These are phyloP conservation scores for Penicillium crystallinum DNA, from an alignment of 495 filamentous ascomycete genomes.

Conservation along the genomic window DNA sequence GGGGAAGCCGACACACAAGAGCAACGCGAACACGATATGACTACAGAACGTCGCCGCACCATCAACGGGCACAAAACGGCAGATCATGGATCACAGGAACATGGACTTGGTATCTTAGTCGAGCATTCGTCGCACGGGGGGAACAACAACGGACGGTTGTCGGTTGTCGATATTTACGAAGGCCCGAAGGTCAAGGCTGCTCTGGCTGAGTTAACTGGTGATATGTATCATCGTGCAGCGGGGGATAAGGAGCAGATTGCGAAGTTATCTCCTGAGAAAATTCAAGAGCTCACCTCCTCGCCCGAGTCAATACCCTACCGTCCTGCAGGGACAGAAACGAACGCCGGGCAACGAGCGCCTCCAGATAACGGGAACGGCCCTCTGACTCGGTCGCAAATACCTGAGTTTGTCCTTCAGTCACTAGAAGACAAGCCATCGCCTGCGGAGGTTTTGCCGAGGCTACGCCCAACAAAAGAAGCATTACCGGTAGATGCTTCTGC, in stretches of 20 bases:
- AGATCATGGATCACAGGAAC: conserved; percentile 1
- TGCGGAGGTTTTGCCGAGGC: conserved; percentile 15
- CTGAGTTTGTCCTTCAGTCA: conserved; percentile 12
- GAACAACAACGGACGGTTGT: conserved; percentile 1
- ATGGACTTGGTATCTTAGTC: conserved; percentile 23
- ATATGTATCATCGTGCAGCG: conserved; percentile 4
- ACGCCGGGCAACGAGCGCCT: conserved; percentile 19
- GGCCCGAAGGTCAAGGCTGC: conserved; percentile 17
- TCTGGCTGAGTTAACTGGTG: conserved; percentile 17
- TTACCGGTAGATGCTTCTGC: conserved; percentile 22
- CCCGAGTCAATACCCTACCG: conserved; percentile 48
- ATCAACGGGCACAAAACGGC: background rate
- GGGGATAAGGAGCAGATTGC: conserved; percentile 40
- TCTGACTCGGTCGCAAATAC: conserved; percentile 8
- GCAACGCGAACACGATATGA: background rate
- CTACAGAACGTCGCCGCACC: background rate
- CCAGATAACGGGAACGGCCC: conserved; percentile 18
- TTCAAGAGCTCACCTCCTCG: conserved; percentile 52
- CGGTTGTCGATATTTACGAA: conserved; percentile 18
- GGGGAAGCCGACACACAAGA: background rate
- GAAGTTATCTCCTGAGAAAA: conserved; percentile 49
- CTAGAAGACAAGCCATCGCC: conserved; percentile 12
- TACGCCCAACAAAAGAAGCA: conserved; percentile 22
- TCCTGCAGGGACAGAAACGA: conserved; percentile 20
- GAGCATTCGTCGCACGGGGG: conserved; percentile 8